phyloP scores from a whole-genome alignment of 2,329 filamentous ascomycete species.

The Scleromitrula shiraiana region DNA sequence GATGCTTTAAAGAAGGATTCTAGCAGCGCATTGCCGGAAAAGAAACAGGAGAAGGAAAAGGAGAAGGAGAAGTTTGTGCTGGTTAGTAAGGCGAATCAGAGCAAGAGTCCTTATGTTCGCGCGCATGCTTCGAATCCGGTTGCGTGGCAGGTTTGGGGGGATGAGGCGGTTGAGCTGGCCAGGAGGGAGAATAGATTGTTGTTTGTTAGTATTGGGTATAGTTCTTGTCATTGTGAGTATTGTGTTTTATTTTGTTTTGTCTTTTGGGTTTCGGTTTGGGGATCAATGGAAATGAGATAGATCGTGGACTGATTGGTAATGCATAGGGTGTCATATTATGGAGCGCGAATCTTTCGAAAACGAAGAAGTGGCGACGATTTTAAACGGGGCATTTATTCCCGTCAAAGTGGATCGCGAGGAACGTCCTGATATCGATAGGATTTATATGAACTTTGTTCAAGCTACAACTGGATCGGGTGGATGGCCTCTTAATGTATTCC shows the following conservation, averaged over 20 bases:
- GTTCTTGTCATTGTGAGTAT: constrained; percentile 81
- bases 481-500: constrained; percentile 94
- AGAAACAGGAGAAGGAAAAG: constrained; percentile 18
- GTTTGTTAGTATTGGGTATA: constrained; percentile 91
- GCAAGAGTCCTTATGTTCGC: constrained; percentile 61
- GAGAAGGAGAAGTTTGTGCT: constrained; percentile 28
- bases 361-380: constrained; percentile 65
- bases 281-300: too few relatives aligned
- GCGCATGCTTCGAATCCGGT: constrained; percentile 75
- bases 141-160: constrained; percentile 83
- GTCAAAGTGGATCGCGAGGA: constrained; percentile 92
- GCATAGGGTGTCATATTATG: constrained; percentile 77
- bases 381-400: constrained; percentile 85
- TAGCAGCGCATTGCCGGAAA: neutral
- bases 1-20: constrained; percentile 8
- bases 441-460: constrained; percentile 98
- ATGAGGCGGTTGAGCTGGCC: constrained; percentile 68
- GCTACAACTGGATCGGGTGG: constrained; percentile 84
- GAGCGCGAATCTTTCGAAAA: constrained; percentile 87
- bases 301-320: neutral
- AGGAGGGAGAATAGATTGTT: constrained; percentile 78
- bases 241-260: too few relatives aligned
- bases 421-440: constrained; percentile 84
- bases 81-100: constrained; percentile 50
- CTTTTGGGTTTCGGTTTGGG: too few relatives aligned